A percentile compares a stretch with the other conserved stretches of the same genome.
phyloP scores from a whole-genome alignment of 257 asterid species.

The Solanum chilense region DNA sequence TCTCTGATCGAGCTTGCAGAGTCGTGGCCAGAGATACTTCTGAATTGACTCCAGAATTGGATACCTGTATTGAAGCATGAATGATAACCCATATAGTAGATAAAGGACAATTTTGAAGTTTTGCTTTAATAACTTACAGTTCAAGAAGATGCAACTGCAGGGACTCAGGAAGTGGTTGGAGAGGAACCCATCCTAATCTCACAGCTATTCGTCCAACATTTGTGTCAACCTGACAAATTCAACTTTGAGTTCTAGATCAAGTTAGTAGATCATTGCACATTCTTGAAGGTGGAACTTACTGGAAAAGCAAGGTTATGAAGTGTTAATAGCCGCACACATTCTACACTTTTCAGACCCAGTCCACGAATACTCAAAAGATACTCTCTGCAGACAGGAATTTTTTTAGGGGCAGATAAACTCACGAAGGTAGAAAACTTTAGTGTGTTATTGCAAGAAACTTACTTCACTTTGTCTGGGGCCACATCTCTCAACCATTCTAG shows the following conservation, averaged over 20 bases:
- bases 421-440: not conserved
- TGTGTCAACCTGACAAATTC: conserved; percentile 70
- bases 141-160: conserved; percentile 95
- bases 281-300: conserved; percentile 35
- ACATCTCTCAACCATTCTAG: conserved; percentile 95
- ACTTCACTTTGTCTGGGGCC: conserved; percentile 74
- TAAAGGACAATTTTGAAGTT: not conserved
- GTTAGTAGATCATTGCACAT: conserved; percentile 4
- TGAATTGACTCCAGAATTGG: conserved; percentile 87
- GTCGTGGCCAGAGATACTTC: conserved; percentile 97
- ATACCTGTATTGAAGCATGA: conserved; percentile 43
- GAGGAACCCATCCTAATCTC: conserved; percentile 99
- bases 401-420: not conserved
- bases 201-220: conserved; percentile 96
- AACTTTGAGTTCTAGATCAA: conserved; percentile 12
- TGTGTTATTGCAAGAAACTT: conserved; percentile 11
- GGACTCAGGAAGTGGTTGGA: conserved; percentile 92
- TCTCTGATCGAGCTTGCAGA: conserved; percentile 87
- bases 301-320: conserved; percentile 96
- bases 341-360: conserved; percentile 90
- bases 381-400: conserved; percentile 52
- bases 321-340: conserved; percentile 85
- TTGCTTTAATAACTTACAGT: conserved; percentile 45
- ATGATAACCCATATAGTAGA: conserved; percentile 10
- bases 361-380: conserved; percentile 83